Base-by-base conservation (phyloP, 805 yeast genomes). In the Saturnispora ahearnii region DNA sequence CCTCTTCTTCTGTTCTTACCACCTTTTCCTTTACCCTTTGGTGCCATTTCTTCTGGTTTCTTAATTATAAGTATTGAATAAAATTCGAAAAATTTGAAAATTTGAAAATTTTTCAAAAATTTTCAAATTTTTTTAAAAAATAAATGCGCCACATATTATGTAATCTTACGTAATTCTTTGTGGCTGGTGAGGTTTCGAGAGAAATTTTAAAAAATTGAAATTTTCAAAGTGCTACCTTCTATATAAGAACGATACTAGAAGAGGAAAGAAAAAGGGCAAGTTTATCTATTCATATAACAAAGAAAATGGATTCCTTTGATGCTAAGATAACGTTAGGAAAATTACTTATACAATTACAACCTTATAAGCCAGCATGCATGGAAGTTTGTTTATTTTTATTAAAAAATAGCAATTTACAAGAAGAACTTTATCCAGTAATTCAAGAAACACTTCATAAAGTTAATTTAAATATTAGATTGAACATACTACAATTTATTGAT, bases 1-100 rank as follows among this genome's bases (percentile, higher is more conserved):
- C 99, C 99, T 80, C 97, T 86, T 76, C 95, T 82, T 78, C 99
- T 91, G 73, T 87, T 84, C 72, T 86, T 86, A 71, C 95, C 95
- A 70, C 95, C 93, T 66, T 76, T 71, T 45, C 68, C 68, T 56
- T 64, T 65, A 53, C 67, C 66, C 53, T 63, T 65, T 53, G 64
- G 63, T 29, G 68, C 73, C 77, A 73, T 84, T 41, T 77, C 26
- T 44, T 7, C 18, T 22, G 28, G 24, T 34, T 24, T 44, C 15
- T 33, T 26, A 32, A 21, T 22, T 26, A 6, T 26, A 38, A n/a
- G 22, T 22, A 21, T 18, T 41, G 21, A 22, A 38, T 40, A 46
- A 46, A 32, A 21, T 37, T 21, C 15, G 34, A 34, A 31, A 44
- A 36, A 8, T 15, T 36, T 30, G 24, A 37, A 43, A 22, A 32